These are phyloP conservation scores for Solanum chmielewskii DNA, from an alignment of 257 asterid genomes.

Conservation along the genomic window DNA sequence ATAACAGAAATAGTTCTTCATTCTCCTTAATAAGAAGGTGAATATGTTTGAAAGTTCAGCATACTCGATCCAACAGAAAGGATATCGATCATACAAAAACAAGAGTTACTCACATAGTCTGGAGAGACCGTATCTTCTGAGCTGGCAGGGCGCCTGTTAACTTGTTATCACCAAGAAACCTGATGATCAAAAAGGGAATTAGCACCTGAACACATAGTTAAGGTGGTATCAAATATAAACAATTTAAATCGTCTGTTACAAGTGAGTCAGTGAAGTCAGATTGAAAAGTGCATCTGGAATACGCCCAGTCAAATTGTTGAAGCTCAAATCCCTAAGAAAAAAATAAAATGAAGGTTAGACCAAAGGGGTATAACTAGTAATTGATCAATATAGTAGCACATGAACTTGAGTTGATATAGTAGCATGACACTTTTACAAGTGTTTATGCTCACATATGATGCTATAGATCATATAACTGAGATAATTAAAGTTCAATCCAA, in stretches of 20 bases:
- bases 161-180: conserved; percentile 79
- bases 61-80: neutral
- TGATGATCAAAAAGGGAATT: conserved; percentile 11
- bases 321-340: conserved; percentile 78
- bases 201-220: neutral
- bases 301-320: conserved; percentile 61
- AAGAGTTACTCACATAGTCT: conserved; percentile 34
- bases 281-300: conserved; percentile 52
- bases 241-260: conserved; percentile 23
- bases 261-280: conserved; percentile 28
- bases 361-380: neutral
- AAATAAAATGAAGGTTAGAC: neutral
- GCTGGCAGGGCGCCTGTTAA: conserved; percentile 49
- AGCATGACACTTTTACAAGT: neutral
- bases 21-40: neutral
- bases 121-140: conserved; percentile 31
- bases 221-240: neutral
- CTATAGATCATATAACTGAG: neutral
- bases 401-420: neutral
- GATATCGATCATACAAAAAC: neutral
- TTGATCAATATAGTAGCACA: neutral
- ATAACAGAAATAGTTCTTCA: neutral
- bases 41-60: neutral
- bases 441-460: neutral
- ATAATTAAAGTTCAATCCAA: neutral